phyloP scores from a whole-genome alignment of 2,329 filamentous ascomycete species.

The Metarhizium sp. region DNA sequence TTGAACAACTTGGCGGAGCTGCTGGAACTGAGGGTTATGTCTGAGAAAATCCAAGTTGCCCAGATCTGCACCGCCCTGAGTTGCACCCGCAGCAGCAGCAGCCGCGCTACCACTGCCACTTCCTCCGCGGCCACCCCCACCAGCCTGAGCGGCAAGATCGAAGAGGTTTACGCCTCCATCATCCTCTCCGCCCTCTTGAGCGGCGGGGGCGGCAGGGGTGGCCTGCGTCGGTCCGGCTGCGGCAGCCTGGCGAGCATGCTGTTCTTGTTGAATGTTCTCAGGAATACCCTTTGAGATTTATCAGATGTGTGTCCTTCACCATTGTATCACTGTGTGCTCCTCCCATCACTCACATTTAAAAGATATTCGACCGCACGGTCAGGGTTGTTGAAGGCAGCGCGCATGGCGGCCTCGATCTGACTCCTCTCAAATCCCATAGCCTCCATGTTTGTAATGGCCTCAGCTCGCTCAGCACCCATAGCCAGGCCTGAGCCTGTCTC shows the following conservation, averaged over 20 bases:
- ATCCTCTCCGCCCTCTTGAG: slow-evolving; percentile 40
- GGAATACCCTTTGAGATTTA: slow-evolving; percentile 67
- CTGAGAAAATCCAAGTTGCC: slow-evolving; percentile 88
- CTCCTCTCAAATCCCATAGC: slow-evolving; percentile 88
- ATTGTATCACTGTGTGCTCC: neutral
- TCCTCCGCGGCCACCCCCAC: slow-evolving; percentile 27
- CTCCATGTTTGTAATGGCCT: slow-evolving; percentile 87
- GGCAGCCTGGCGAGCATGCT: slow-evolving; percentile 40
- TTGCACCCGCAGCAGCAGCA: slow-evolving; percentile 39
- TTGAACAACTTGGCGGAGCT: slow-evolving; percentile 92
- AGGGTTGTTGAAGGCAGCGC: slow-evolving; percentile 92
- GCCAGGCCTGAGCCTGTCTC: slow-evolving; percentile 65
- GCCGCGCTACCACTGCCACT: slow-evolving; percentile 32
- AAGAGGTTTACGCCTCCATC: slow-evolving; percentile 79
- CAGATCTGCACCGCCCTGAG: slow-evolving; percentile 43
- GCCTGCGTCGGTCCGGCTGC: slow-evolving; percentile 25
- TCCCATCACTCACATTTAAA: slow-evolving; percentile 56
- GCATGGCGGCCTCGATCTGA: slow-evolving; percentile 89
- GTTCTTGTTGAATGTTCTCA: slow-evolving; percentile 67
- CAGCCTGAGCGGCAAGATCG: slow-evolving; percentile 77
- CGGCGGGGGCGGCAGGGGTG: slow-evolving; percentile 22
- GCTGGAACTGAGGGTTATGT: slow-evolving; percentile 95
- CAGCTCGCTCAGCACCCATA: slow-evolving; percentile 72
- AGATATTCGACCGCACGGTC: slow-evolving; percentile 97
- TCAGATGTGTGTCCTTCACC: neutral